Percentiles rank a stretch among this genome's conserved stretches.
These are phyloP conservation scores for Phyllosticta paracitricarpa DNA, from an alignment of 2,329 filamentous ascomycete genomes.

Conservation along the genomic window DNA sequence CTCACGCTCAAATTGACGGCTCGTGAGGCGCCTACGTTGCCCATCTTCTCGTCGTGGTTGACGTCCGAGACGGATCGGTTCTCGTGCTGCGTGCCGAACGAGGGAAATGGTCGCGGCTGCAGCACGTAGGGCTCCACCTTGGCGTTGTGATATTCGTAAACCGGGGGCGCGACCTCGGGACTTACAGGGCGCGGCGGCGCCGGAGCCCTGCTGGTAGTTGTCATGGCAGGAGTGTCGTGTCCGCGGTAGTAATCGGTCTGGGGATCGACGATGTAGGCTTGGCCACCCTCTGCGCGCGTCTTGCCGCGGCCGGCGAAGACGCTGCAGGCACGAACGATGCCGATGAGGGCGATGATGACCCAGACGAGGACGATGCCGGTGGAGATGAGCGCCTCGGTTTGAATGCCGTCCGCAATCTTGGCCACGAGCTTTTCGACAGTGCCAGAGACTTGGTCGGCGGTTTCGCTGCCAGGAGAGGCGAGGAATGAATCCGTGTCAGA, in stretches of 20 bases:
- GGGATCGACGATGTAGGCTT: conserved; percentile 24
- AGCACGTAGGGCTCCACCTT: conserved; percentile 38
- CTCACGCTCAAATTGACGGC: conserved; percentile 32
- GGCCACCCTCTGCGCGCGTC: conserved; percentile 50
- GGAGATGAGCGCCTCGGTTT: conserved; percentile 72
- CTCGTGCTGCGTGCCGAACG: conserved; percentile 26
- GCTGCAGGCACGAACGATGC: conserved; percentile 55
- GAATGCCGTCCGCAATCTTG: conserved; percentile 57
- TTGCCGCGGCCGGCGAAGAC: conserved; percentile 52
- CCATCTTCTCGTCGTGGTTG: conserved; percentile 28
- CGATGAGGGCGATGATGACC: conserved; percentile 65
- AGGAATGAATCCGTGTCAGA: conserved; percentile 61
- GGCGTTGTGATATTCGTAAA: conserved; percentile 33
- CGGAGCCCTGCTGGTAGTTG: conserved; percentile 3
- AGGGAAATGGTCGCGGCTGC: conserved; percentile 33
- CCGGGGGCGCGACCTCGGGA: conserved; percentile 27
- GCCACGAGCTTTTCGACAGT: conserved; percentile 62
- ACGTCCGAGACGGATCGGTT: conserved; percentile 7
- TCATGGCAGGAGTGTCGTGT: conserved; percentile 5
- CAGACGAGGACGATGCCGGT: conserved; percentile 65
- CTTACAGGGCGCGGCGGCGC: conserved; percentile 2
- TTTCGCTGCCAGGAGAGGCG: conserved; percentile 60
- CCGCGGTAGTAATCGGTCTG: conserved; percentile 10
- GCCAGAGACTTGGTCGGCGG: conserved; percentile 71
- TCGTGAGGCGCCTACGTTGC: conserved; percentile 30